Base-by-base conservation (phyloP, 441 rosid genomes). In the Cnidoscolus chayamansa region DNA sequence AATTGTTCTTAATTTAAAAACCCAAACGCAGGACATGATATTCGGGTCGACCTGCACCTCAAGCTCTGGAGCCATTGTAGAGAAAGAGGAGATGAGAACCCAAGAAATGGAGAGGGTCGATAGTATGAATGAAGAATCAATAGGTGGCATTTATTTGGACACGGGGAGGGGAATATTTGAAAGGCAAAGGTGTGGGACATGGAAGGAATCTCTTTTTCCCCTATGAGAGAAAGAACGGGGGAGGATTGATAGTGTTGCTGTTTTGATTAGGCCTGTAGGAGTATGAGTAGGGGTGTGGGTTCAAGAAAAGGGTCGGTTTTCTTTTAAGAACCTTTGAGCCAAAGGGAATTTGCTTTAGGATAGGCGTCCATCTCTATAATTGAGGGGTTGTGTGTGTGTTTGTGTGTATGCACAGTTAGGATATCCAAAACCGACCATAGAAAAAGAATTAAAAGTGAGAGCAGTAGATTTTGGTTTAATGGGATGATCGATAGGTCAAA, bases 171-270 rank as follows among this genome's bases (percentile, higher is more conserved):
- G 89, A 87, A 89, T 88, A 86, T 86, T 80, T 75, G 79, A 78
- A 77, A 85, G 85, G 84, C 71, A 75, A 79, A 76, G 68, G 73
- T 67, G 87, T 82, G 88, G 88, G 87, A 65, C 84, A 86, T 84
- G 90, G 7, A 85, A 86, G 77, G 96, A 88, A 90, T 90, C 90
- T 83, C 81, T 55, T 81, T 79, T 76, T 72, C 51, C 49, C 63
- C 45, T 65, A 51, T 7, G 19, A 61, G 67, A 17, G 57, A 76
- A 10, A 31, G 51, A 47, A 55, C n/a, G 50, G 45, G 2, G 12
- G 45, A 43, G 56, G 65, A n/a, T 66, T 57, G 60, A 68, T 65
- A 51, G 71, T 65, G 65, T 73, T 25, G 70, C 57, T 62, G 68
- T 65, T 63, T 56, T 30, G 45, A 40, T 78, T 58, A 65, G 57